Evolutionary conservation across 257 asterid species (phyloP), one percentile per base, ranked within the genome.

Genomic region (Solanum lignicaule): DNA sequence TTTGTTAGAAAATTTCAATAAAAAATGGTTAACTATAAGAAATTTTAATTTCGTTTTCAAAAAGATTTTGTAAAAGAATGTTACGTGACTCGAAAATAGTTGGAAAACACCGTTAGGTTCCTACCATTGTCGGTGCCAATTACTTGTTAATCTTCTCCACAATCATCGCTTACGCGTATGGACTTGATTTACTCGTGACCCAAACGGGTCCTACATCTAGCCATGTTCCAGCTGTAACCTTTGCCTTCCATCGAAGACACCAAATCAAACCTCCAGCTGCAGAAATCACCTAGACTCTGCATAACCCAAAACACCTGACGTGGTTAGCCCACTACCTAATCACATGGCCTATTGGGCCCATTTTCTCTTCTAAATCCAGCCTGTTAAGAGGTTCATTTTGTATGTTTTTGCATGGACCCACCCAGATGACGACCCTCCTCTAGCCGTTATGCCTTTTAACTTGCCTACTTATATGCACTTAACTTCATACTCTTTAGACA

Each of bases 291-390:
- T 20, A 83, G n/a, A 66, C n/a, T n/a, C n/a, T n/a, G n/a, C n/a
- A n/a, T n/a, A n/a, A n/a, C 75, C 87, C 87, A 74, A 62, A 5
- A 62, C 43, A 32, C 65, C 55, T 90, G 93, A 93, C 90, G 93
- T 92, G 94, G 93, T 88, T 12, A 74, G 69, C 85, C 88, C 89
- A 86, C 75, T 87, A 85, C 88, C 90, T 6, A 39, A 72, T 90
- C 94, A 93, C 95, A 91, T 93, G 94, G 69, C 88, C 58, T 52
- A 79, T 35, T 14, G 92, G 94, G 93, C 88, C 94, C 92, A 25
- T 18, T 1, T 5, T 29, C 11, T 48, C 4, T 29, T n/a, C 81
- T 72, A 27, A 73, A 9, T 90, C 93, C 95, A 91, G 92, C 91
- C 95, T 93, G 98, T 92, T 36, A 52, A 21, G 32, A 83, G 21